These are phyloP conservation scores for Macrophomina phaseolina DNA, from an alignment of 2,329 filamentous ascomycete genomes.

Conservation along the genomic window DNA sequence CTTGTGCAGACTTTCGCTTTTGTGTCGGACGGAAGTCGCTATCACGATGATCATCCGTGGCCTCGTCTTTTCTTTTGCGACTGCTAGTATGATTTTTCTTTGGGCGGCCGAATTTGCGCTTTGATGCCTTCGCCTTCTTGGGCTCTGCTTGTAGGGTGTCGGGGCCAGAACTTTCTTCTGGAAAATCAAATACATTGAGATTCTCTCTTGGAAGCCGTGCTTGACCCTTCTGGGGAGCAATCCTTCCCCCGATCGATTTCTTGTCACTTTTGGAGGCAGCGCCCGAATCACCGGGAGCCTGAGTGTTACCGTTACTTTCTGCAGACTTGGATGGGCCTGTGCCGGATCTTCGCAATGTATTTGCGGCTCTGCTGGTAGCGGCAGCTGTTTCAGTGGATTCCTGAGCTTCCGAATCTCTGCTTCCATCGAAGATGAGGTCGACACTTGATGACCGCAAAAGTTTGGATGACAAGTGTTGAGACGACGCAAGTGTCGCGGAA, in stretches of 20 bases:
- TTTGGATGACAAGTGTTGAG: background rate
- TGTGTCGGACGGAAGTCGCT: background rate
- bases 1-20: background rate
- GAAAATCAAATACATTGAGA: slow-evolving; percentile 28
- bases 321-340: too few relatives aligned
- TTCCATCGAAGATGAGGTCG: background rate
- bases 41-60: background rate
- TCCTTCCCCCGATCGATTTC: too few relatives aligned
- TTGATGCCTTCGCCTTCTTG: slow-evolving; percentile 19
- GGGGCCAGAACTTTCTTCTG: slow-evolving; percentile 23
- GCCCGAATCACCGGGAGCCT: too few relatives aligned
- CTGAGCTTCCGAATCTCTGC: background rate
- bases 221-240: background rate
- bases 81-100: background rate
- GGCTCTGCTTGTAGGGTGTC: background rate
- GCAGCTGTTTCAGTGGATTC: background rate
- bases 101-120: background rate
- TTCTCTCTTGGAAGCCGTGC: background rate
- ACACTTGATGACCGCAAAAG: background rate
- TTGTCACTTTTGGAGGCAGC: background rate
- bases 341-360: background rate
- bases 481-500: background rate
- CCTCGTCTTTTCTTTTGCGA: background rate
- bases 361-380: background rate
- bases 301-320: too few relatives aligned